Conservation (phyloP, 257 asterid genomes). For the Fraxinus anomala region DNA sequence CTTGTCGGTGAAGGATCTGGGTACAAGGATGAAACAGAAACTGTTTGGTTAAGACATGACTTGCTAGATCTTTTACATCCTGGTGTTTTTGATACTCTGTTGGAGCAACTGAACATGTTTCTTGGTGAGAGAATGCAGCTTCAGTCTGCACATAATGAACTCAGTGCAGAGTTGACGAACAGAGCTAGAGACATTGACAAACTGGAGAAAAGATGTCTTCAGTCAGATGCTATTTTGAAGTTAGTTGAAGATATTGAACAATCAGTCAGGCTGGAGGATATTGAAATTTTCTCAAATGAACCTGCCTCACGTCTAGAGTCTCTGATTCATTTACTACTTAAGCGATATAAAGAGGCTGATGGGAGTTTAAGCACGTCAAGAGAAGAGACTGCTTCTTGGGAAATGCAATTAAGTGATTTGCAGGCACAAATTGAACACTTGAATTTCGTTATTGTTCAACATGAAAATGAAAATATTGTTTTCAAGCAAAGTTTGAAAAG, state of each 20-base stretch:
- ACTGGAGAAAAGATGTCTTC: constrained; percentile 51
- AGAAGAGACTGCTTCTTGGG: constrained; percentile 37
- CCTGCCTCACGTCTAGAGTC: constrained; percentile 59
- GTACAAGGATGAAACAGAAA: constrained; percentile 39
- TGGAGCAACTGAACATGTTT: constrained; percentile 52
- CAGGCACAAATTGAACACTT: constrained; percentile 61
- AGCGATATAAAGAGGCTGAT: constrained; percentile 60
- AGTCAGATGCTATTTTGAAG: constrained; percentile 50
- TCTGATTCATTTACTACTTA: constrained; percentile 57
- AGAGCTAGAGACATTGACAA: constrained; percentile 53
- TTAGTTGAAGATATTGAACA: constrained; percentile 61
- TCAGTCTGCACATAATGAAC: constrained; percentile 55
- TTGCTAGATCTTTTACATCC: constrained; percentile 49
- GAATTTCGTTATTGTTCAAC: constrained; percentile 45
- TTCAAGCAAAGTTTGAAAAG: constrained; percentile 65
- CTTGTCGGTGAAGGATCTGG: constrained; percentile 46
- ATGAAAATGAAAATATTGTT: constrained; percentile 69
- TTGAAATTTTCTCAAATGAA: constrained; percentile 38
- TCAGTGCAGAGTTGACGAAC: constrained; percentile 54
- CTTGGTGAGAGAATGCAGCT: constrained; percentile 57
- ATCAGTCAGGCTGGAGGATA: constrained; percentile 53
- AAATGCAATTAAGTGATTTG: constrained; percentile 57
- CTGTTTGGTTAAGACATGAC: constrained; percentile 38
- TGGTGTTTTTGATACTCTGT: constrained; percentile 44
- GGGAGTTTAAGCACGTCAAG: constrained; percentile 47